Evolutionary conservation across 805 yeast species (phyloP).

Genomic region (Ogataea neopini): DNA sequence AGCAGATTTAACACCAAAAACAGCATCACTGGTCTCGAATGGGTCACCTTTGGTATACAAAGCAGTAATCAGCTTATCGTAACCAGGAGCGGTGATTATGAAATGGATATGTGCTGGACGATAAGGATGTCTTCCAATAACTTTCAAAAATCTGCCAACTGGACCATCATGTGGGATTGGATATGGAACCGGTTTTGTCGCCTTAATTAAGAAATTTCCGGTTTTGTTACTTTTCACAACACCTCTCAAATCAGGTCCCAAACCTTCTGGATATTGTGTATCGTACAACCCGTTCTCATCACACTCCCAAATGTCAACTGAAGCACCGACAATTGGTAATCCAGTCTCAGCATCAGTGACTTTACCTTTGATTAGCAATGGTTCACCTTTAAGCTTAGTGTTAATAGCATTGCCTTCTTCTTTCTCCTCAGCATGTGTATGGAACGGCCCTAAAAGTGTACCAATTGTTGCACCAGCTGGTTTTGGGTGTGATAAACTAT

Average conservation of each 20-base stretch:
- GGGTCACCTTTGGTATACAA: conserved; percentile 12
- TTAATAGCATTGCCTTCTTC: conserved; percentile 7
- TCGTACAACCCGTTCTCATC: conserved; percentile 15
- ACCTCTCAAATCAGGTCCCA: conserved; percentile 13
- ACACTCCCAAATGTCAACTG: conserved; percentile 13
- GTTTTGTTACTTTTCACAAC: conserved; percentile 4
- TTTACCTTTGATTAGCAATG: conserved; percentile 8
- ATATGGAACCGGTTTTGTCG: conserved; percentile 15
- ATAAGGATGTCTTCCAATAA: conserved; percentile 12
- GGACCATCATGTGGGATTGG: conserved; percentile 16
- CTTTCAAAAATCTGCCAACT: conserved; percentile 9
- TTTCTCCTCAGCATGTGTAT: conserved; percentile 10
- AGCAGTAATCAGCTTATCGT: conserved; percentile 11
- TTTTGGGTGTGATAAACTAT: conserved; percentile 13
- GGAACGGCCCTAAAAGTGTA: conserved; percentile 13
- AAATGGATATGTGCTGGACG: conserved; percentile 14
- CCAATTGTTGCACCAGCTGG: conserved; percentile 10
- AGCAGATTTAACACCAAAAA: conserved; percentile 13
- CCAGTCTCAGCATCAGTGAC: conserved; percentile 7
- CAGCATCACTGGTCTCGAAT: conserved; percentile 14
- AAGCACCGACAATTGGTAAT: conserved; percentile 7
- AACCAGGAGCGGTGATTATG: conserved; percentile 9
- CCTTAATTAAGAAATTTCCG: conserved; percentile 8
- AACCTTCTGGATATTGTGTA: conserved; percentile 9
- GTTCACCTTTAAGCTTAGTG: conserved; percentile 8